A percentile compares a stretch with the other conserved stretches of the same genome.
phyloP scores from a whole-genome alignment of 2,329 filamentous ascomycete genomes.

The Didymosphaeria variabile region DNA sequence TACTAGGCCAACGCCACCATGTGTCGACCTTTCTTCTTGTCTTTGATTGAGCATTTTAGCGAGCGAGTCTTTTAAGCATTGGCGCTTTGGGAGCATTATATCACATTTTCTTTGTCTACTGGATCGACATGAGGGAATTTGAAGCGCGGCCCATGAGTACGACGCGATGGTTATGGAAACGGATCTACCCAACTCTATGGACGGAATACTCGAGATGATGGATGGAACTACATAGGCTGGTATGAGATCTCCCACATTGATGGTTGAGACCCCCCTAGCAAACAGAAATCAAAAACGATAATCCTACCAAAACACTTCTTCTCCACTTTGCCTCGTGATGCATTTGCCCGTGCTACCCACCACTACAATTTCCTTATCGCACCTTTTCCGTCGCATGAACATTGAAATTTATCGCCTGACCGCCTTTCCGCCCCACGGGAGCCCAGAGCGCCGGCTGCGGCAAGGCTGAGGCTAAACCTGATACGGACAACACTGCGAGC shows the following conservation, averaged over 20 bases:
- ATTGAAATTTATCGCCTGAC: conserved; percentile 2
- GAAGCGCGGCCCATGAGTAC: conserved; percentile 18
- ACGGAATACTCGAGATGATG: conserved; percentile 13
- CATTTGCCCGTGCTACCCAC: conserved; percentile 2
- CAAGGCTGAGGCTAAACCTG: conserved; percentile 12
- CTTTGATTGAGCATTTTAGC: conserved; percentile 49
- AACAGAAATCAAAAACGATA: conserved; percentile 14
- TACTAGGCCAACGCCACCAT: conserved; percentile 45
- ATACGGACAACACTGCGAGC: neutral
- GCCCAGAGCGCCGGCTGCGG: too few relatives aligned
- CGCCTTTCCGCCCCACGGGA: conserved; percentile 8
- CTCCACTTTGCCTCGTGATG: conserved; percentile 7
- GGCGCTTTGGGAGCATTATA: conserved; percentile 41
- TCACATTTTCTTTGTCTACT: conserved; percentile 30
- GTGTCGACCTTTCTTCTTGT: conserved; percentile 44
- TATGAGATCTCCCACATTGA: conserved; percentile 22
- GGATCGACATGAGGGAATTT: conserved; percentile 16
- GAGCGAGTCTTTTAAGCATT: conserved; percentile 47
- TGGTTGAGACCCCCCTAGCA: conserved; percentile 14
- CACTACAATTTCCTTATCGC: neutral
- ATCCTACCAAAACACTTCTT: conserved; percentile 11
- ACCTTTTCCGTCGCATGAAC: conserved; percentile 4
- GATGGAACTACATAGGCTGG: conserved; percentile 12
- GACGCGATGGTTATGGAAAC: conserved; percentile 14
- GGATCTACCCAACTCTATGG: conserved; percentile 35